These are phyloP conservation scores for Saccharomycopsis fermentans DNA, from an alignment of 805 yeast species.

Conservation along the genomic window DNA sequence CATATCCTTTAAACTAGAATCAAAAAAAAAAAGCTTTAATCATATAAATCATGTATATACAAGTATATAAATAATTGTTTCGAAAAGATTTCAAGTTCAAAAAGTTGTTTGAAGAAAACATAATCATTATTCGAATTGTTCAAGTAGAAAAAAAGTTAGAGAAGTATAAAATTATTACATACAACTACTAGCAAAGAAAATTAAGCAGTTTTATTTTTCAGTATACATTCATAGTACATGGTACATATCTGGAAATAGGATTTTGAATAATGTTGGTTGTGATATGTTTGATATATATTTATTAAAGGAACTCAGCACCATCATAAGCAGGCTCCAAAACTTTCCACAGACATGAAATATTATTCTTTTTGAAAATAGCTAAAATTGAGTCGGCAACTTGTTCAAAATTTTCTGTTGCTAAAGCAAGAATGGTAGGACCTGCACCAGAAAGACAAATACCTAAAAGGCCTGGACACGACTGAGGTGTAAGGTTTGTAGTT, in stretches of 20 bases:
- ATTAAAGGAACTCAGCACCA: constrained; percentile 58
- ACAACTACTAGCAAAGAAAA: too few species aligned
- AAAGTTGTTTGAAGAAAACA: neutral
- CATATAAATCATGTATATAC: neutral
- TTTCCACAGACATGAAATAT: constrained; percentile 71
- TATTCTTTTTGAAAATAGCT: constrained; percentile 51
- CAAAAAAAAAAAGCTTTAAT: neutral
- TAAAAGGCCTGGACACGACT: constrained; percentile 69
- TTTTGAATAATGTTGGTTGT: neutral
- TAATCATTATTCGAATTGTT: neutral
- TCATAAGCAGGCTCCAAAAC: constrained; percentile 78
- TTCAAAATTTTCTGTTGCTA: constrained; percentile 85
- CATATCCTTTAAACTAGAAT: neutral
- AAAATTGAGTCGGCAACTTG: constrained; percentile 71
- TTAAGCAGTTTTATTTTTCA: neutral
- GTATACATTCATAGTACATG: neutral
- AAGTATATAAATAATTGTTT: neutral
- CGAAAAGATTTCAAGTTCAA: neutral
- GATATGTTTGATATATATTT: constrained; percentile 6
- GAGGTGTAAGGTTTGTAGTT: constrained; percentile 69
- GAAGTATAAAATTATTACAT: too few species aligned
- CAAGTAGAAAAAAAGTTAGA: neutral
- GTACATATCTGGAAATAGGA: neutral
- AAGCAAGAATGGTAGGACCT: constrained; percentile 91
- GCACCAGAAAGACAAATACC: constrained; percentile 97